These are phyloP conservation scores for Gynostemma pentaphyllum DNA, from an alignment of 306 rosid species.

Conservation along the genomic window DNA sequence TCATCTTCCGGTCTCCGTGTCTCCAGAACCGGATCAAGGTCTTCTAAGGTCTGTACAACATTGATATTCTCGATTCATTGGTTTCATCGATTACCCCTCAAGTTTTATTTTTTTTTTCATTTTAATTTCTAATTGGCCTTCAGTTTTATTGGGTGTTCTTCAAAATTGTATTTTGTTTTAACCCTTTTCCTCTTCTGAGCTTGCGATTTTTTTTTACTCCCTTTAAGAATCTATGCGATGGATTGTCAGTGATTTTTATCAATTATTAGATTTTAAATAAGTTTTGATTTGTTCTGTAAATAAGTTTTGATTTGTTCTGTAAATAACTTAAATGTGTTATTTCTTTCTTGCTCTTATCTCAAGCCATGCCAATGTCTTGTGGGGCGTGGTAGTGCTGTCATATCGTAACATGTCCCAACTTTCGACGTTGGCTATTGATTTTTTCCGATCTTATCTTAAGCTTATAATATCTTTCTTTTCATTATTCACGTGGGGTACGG, in stretches of 20 bases:
- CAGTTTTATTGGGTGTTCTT: background rate
- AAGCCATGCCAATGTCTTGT: background rate
- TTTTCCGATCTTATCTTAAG: background rate
- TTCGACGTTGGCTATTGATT: background rate
- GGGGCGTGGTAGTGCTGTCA: background rate
- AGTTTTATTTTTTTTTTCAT: background rate
- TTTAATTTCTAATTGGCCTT: background rate
- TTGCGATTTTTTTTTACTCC: background rate
- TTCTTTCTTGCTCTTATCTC: background rate
- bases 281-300: background rate
- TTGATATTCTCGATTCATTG: background rate
- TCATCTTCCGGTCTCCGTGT: constrained; percentile 49
- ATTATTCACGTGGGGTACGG: constrained; percentile 5
- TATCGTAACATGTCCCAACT: background rate
- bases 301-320: background rate
- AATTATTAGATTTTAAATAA: background rate
- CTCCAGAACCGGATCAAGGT: constrained; percentile 39
- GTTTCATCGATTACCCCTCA: background rate
- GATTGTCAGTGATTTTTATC: background rate
- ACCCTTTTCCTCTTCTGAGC: background rate
- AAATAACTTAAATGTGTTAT: too few species aligned
- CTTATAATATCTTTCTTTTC: background rate
- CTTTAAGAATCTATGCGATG: background rate
- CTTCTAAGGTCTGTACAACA: constrained; percentile 58
- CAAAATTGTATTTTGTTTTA: background rate